Base-by-base conservation (phyloP, 352 stramenopile genomes). In the Globisporangium nagaii region DNA sequence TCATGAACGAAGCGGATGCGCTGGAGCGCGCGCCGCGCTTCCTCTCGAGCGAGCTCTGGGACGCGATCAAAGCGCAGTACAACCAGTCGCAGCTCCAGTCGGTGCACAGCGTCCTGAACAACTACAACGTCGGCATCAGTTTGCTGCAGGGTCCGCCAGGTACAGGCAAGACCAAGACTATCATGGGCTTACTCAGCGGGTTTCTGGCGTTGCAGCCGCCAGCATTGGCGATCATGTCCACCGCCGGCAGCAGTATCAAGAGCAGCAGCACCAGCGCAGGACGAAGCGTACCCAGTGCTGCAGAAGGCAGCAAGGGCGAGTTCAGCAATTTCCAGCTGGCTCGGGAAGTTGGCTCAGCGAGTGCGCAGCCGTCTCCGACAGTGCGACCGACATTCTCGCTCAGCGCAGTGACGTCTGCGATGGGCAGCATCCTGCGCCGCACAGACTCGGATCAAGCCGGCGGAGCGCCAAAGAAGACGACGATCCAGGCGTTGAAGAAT, bases 81-180 rank as follows among this genome's bases (percentile, higher is more conserved):
- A 95, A 95, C 39, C 75, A 82, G 43, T 93, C 83, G 11, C 85
- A 95, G 58, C 65, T 95, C 28, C 85, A 95, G 54, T 90, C 81
- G 11, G 87, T 95, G 39, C 81, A 93, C 59, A 93, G 73, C 39
- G 83, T 91, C 22, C 56, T 95, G 6, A 93, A 91, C 68, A 93
- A 95, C 65, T 95, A 95, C 66, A 82, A 58, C 10, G 70, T 80
- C 30, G 85, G 81, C 15, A 79, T 95, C 24, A 93, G 80, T n/a
- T 48, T 95, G 27, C 75, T 99, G 5, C 96, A 99, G 73, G 96
- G 96, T 13, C 96, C 96, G 6, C 96, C 96, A 1, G 95, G 95
- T 55, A 98, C 91, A 17, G 94, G 94, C 31, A 98, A 98, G 66
- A 98, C 94, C 2, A 93, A 94, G 55, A 98, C 90, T 4, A 93